A percentile compares a stretch with the other conserved stretches of the same genome.
These are phyloP conservation scores for Citrus trifoliata DNA, from an alignment of 345 rosid genomes.

Conservation along the genomic window DNA sequence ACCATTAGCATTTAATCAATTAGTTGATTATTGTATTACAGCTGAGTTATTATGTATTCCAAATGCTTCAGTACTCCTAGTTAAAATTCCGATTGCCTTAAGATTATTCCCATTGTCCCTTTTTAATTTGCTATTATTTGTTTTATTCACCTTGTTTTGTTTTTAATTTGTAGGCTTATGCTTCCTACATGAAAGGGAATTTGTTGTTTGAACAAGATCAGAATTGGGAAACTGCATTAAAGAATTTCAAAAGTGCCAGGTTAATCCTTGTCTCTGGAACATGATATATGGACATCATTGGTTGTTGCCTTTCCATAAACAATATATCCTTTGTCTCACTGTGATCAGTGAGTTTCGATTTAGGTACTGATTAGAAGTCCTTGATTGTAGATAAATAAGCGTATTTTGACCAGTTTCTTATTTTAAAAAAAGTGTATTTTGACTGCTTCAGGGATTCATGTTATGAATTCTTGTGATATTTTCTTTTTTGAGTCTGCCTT, in stretches of 20 bases:
- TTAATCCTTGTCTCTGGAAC: conserved; percentile 29
- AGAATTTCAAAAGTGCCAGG: conserved; percentile 93
- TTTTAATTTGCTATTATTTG: conserved; percentile 1
- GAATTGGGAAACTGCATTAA: conserved; percentile 90
- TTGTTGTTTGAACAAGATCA: conserved; percentile 94
- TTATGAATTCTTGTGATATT: neutral
- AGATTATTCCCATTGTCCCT: neutral
- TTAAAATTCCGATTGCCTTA: neutral
- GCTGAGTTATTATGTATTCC: neutral
- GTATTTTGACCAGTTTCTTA: neutral
- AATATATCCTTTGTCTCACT: neutral
- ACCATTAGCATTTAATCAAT: neutral
- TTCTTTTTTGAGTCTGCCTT: neutral
- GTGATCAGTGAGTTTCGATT: neutral
- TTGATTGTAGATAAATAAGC: neutral
- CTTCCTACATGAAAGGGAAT: conserved; percentile 95
- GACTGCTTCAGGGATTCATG: neutral
- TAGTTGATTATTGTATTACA: neutral
- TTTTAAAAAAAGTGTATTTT: neutral
- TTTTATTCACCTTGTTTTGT: neutral
- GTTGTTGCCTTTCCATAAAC: neutral
- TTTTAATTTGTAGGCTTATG: conserved; percentile 70
- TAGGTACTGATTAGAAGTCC: neutral
- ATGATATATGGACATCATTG: neutral
- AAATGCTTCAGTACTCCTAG: neutral